These are phyloP conservation scores for Xylariales sp. DNA, from an alignment of 2,329 filamentous ascomycete genomes.

Conservation along the genomic window DNA sequence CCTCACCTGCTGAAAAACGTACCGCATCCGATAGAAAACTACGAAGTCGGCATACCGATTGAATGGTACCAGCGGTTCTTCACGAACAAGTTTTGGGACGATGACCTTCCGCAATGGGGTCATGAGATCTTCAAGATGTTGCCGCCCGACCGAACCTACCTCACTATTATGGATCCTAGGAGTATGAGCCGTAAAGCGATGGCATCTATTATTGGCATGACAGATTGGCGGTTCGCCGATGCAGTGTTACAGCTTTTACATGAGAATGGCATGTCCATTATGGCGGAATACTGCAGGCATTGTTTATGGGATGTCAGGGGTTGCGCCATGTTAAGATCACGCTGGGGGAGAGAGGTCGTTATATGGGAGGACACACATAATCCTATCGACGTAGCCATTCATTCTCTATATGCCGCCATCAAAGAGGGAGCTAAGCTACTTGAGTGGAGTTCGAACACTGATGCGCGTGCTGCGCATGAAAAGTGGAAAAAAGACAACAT, in stretches of 20 bases:
- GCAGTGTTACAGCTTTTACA: constrained; percentile 7
- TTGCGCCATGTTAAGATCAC: constrained; percentile 9
- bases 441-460: no score
- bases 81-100: constrained; percentile 20
- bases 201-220: background rate
- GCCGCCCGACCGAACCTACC: background rate
- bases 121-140: constrained; percentile 14
- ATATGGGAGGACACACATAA: background rate
- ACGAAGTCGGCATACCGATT: constrained; percentile 13
- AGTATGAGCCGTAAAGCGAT: background rate
- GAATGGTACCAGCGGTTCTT: constrained; percentile 20
- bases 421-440: no score
- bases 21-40: constrained; percentile 8
- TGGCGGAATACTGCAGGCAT: constrained; percentile 10
- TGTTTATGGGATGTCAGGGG: constrained; percentile 1
- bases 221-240: constrained; percentile 10
- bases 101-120: constrained; percentile 15
- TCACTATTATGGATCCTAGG: background rate
- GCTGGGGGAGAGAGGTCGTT: constrained; percentile 1
- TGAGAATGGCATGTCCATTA: constrained; percentile 6
- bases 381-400: background rate
- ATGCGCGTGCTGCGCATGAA: no score
- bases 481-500: no score
- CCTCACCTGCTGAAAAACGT: background rate
- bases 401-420: no score